phyloP scores from a whole-genome alignment of 2,329 filamentous ascomycete genomes.

The Magnaporthiopsis rhizophila region DNA sequence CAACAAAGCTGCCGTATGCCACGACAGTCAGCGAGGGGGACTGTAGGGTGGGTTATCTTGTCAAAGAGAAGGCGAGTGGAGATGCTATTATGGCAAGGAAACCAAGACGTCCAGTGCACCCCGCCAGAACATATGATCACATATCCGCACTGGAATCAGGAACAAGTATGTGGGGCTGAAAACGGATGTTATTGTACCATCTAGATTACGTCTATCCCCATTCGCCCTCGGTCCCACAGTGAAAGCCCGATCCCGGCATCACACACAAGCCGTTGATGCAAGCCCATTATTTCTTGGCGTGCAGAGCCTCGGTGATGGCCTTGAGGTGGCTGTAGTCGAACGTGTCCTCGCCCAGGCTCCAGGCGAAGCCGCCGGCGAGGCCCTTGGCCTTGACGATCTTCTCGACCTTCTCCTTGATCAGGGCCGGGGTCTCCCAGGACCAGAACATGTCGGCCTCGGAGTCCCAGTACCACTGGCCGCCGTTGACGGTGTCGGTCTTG shows the following conservation, averaged over 20 bases:
- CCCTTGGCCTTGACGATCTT: constrained; percentile 31
- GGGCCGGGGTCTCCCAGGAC: constrained; percentile 46
- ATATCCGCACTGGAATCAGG: too few species aligned
- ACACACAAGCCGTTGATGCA: too few species aligned
- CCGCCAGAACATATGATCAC: too few species aligned
- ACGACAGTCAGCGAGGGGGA: too few species aligned
- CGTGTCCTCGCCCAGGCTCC: constrained; percentile 44
- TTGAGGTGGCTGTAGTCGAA: constrained; percentile 20
- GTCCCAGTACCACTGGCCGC: constrained; percentile 50
- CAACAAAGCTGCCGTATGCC: too few species aligned
- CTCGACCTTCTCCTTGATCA: constrained; percentile 38
- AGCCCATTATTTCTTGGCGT: not conserved
- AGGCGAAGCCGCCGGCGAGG: constrained; percentile 44
- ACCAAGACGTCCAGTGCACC: too few species aligned
- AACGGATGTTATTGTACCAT: not conserved
- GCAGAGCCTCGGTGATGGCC: not conserved
- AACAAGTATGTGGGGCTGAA: too few species aligned
- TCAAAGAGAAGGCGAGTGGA: too few species aligned
- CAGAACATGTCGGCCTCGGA: constrained; percentile 36
- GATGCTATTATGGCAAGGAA: too few species aligned
- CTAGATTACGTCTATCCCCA: not conserved
- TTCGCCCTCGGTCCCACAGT: not conserved
- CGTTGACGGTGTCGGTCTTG: constrained; percentile 35
- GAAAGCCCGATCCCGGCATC: too few species aligned
- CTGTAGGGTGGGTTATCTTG: too few species aligned